phyloP scores from a whole-genome alignment of 2,329 filamentous ascomycete genomes.

The Verticillium alfalfae region DNA sequence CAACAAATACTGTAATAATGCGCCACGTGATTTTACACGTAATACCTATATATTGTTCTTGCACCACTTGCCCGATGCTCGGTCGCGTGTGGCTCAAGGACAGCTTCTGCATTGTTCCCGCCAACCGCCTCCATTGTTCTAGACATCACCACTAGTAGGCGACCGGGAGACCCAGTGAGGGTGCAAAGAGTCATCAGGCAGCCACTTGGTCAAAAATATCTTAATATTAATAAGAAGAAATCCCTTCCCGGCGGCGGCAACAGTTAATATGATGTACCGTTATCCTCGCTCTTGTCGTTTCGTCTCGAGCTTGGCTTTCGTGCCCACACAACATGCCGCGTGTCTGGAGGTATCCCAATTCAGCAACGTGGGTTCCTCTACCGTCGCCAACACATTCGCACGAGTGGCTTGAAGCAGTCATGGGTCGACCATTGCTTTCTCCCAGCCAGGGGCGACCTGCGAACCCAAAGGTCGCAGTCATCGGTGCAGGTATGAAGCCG shows the following conservation, averaged over 20 bases:
- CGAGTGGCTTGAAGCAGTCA: neutral
- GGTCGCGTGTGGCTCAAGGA: neutral
- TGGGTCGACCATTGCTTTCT: neutral
- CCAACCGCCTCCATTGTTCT: neutral
- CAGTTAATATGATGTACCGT: neutral
- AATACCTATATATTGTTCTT: neutral
- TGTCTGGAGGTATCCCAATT: neutral
- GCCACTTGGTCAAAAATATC: too few relatives aligned
- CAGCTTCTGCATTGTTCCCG: neutral
- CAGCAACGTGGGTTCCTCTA: neutral
- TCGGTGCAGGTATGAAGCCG: constrained; percentile 11
- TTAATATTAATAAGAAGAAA: too few relatives aligned
- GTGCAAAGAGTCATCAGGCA: too few relatives aligned
- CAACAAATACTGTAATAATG: neutral
- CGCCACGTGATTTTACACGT: neutral
- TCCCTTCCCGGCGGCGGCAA: too few relatives aligned
- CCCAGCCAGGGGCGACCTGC: neutral
- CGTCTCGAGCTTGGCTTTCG: neutral
- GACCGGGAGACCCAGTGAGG: neutral
- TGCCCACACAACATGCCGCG: neutral
- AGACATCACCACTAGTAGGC: neutral
- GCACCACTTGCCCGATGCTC: neutral
- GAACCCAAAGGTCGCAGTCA: constrained; percentile 10
- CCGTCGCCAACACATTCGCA: neutral
- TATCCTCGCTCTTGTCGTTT: neutral